Percentiles rank a stretch among this genome's conserved stretches.
Conservation (phyloP, 2,329 filamentous ascomycete genomes). For the Pseudocercospora eumusae region DNA sequence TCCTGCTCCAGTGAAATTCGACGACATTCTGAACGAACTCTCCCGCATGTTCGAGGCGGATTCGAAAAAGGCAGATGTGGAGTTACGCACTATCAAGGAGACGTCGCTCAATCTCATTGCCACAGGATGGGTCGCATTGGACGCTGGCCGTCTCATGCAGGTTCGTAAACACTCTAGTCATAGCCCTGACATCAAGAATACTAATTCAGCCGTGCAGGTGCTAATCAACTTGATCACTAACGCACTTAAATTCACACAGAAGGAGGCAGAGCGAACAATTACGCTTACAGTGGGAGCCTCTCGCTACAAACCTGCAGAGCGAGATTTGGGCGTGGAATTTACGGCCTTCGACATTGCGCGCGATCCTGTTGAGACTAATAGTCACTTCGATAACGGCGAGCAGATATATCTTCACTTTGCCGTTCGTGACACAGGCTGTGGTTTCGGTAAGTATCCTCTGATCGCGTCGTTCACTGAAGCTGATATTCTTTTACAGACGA, state of each 20-base stretch:
- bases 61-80: constrained; percentile 26
- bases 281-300: constrained; percentile 27
- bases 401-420: constrained; percentile 28
- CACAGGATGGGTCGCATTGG: constrained; percentile 27
- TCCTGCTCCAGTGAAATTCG: constrained; percentile 25
- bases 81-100: constrained; percentile 11
- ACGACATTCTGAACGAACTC: constrained; percentile 25
- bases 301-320: constrained; percentile 23
- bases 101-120: constrained; percentile 10
- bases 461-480: background rate
- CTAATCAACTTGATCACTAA: constrained; percentile 36
- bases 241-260: constrained; percentile 34
- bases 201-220: no score
- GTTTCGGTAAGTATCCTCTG: constrained; percentile 29
- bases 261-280: constrained; percentile 18
- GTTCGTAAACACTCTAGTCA: constrained; percentile 10
- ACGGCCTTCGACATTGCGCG: constrained; percentile 25
- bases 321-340: constrained; percentile 26
- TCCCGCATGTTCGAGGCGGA: constrained; percentile 32
- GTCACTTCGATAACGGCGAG: constrained; percentile 13
- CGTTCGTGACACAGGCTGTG: constrained; percentile 43
- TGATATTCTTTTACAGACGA: constrained; percentile 16
- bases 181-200: no score
- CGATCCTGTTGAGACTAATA: constrained; percentile 14
- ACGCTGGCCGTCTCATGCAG: constrained; percentile 31